These are phyloP conservation scores for Metrosideros polymorpha DNA, from an alignment of 441 rosid genomes.

Conservation along the genomic window DNA sequence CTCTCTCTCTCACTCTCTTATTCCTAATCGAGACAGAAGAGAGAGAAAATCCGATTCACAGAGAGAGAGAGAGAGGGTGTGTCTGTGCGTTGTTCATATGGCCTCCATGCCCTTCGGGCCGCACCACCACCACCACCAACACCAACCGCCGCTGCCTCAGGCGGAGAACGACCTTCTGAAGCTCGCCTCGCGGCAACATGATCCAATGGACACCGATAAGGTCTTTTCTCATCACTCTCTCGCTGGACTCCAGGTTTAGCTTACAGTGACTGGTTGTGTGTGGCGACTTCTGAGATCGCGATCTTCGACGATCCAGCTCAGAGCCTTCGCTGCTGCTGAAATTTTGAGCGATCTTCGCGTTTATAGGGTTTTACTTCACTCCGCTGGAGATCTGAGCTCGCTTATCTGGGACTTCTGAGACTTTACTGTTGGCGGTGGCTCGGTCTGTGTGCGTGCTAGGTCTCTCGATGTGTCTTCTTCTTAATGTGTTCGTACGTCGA, in stretches of 20 bases:
- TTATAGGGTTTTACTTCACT: neutral
- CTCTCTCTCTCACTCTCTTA: neutral
- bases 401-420: neutral
- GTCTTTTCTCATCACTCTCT: neutral
- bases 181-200: neutral
- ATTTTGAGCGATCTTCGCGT: neutral
- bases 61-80: neutral
- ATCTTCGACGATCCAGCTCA: neutral
- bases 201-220: neutral
- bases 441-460: neutral
- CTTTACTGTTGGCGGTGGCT: neutral
- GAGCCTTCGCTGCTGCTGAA: neutral
- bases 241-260: neutral
- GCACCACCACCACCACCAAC: neutral
- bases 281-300: neutral
- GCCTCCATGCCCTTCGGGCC: neutral
- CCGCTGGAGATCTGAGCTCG: neutral
- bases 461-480: neutral
- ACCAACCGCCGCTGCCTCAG: neutral
- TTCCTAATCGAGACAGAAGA: neutral
- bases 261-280: neutral
- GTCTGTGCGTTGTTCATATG: neutral
- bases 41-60: neutral
- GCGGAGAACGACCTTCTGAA: neutral
- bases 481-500: neutral